Evolutionary conservation across 768 basidiomycete genomes (phyloP).

Genomic region (Postia placenta): DNA sequence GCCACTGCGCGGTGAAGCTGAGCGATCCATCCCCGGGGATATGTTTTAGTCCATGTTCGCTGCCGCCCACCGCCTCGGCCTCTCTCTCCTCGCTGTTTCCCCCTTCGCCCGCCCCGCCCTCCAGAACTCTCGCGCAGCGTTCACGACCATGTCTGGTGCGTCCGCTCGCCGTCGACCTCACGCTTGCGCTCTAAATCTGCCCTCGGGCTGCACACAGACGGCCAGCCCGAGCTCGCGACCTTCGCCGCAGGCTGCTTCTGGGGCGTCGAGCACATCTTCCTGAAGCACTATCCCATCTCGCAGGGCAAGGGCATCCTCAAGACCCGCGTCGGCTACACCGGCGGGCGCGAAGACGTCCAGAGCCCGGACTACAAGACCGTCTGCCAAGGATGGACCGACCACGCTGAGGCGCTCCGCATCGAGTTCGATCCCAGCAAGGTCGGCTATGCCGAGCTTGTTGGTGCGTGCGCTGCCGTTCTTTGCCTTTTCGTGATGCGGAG

Average conservation of each 20-base stretch:
- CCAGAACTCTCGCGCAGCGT: constrained; percentile 5
- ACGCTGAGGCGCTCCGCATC: constrained; percentile 85
- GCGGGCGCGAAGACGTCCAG: constrained; percentile 47
- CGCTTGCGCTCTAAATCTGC: not conserved
- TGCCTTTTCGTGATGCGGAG: not conserved
- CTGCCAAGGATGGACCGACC: constrained; percentile 74
- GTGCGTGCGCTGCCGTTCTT: constrained; percentile 36
- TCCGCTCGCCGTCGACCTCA: not conserved
- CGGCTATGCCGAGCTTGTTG: constrained; percentile 80
- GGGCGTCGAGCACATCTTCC: constrained; percentile 83
- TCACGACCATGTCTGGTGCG: constrained; percentile 16
- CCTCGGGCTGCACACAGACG: not conserved
- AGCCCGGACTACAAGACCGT: constrained; percentile 71
- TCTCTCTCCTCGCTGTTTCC: constrained; percentile 7
- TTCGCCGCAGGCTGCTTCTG: constrained; percentile 74
- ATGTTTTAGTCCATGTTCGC: constrained; percentile 4
- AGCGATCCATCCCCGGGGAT: not conserved
- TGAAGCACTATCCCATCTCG: constrained; percentile 68
- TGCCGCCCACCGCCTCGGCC: constrained; percentile 8
- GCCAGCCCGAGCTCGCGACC: constrained; percentile 34
- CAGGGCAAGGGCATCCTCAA: constrained; percentile 70
- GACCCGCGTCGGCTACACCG: constrained; percentile 76
- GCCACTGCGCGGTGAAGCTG: not conserved
- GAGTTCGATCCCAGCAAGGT: constrained; percentile 80
- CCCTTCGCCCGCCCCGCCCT: constrained; percentile 4